Percentiles rank a stretch among this genome's conserved stretches.
These are phyloP conservation scores for Obba rivulosa DNA, from an alignment of 768 basidiomycete genomes.

Conservation along the genomic window DNA sequence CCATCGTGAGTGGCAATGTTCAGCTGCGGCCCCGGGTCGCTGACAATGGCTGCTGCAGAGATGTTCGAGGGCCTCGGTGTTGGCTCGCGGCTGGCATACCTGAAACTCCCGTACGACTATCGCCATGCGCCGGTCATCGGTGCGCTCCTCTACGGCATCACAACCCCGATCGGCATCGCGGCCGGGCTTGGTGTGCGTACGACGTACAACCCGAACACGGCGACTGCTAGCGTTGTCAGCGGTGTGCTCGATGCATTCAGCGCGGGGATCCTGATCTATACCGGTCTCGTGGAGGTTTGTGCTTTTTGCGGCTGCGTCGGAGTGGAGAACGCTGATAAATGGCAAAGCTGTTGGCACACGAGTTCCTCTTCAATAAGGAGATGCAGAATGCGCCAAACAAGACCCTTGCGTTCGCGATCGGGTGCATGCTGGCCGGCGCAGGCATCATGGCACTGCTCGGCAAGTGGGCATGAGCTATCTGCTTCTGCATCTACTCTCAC, in stretches of 20 bases:
- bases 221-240: slow-evolving; percentile 74
- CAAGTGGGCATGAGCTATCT: slow-evolving; percentile 64
- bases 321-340: neutral
- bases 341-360: slow-evolving; percentile 80
- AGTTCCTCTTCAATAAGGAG: slow-evolving; percentile 86
- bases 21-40: neutral
- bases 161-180: slow-evolving; percentile 83
- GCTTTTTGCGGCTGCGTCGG: neutral
- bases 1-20: slow-evolving; percentile 82
- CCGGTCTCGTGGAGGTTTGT: slow-evolving; percentile 76
- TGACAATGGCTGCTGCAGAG: slow-evolving; percentile 42
- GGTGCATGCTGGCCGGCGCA: slow-evolving; percentile 77
- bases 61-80: slow-evolving; percentile 93
- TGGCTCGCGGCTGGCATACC: slow-evolving; percentile 80
- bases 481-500: neutral
- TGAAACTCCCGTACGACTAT: slow-evolving; percentile 54
- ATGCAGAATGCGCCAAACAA: slow-evolving; percentile 68
- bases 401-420: slow-evolving; percentile 66
- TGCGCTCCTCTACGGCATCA: slow-evolving; percentile 64
- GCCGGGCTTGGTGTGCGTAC: slow-evolving; percentile 69
- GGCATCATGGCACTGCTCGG: slow-evolving; percentile 91
- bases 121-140: slow-evolving; percentile 52
- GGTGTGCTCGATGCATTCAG: slow-evolving; percentile 84
- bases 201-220: slow-evolving; percentile 77
- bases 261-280: slow-evolving; percentile 84